These are phyloP conservation scores for Nicotiana tomentosiformis DNA, from an alignment of 257 asterid genomes.

Conservation along the genomic window DNA sequence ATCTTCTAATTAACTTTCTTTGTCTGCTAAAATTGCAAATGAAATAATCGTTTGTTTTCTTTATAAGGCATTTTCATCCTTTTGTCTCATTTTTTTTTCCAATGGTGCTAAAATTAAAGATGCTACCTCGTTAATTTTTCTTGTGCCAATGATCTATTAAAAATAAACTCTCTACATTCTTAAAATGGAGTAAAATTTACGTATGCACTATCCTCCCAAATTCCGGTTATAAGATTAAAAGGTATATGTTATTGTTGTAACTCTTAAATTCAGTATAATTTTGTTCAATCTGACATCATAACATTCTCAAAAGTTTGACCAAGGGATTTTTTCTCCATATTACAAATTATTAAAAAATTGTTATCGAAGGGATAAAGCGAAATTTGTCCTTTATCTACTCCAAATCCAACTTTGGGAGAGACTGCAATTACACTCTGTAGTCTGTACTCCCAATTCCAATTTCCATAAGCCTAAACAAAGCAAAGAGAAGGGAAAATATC, in stretches of 20 bases:
- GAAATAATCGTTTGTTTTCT: neutral
- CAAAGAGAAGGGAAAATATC: neutral
- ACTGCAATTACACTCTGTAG: conserved; percentile 5
- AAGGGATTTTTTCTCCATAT: neutral
- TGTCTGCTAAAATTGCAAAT: neutral
- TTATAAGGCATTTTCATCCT: neutral
- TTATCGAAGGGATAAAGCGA: too few species aligned
- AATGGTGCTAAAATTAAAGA: neutral
- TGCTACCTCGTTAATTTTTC: neutral
- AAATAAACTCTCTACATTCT: too few species aligned
- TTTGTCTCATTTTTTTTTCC: neutral
- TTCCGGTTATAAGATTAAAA: too few species aligned
- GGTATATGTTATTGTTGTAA: too few species aligned
- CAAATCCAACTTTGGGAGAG: conserved; percentile 8
- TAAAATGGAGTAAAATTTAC: too few species aligned
- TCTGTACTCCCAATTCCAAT: neutral
- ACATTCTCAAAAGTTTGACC: neutral
- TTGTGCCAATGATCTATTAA: too few species aligned
- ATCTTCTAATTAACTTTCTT: neutral
- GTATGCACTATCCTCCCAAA: too few species aligned
- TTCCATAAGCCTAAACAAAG: neutral
- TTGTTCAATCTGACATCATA: neutral
- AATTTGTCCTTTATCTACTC: neutral
- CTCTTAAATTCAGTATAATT: neutral
- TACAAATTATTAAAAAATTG: too few species aligned